phyloP scores from a whole-genome alignment of 768 basidiomycete genomes.

The Coprinellus aureogranulatus region DNA sequence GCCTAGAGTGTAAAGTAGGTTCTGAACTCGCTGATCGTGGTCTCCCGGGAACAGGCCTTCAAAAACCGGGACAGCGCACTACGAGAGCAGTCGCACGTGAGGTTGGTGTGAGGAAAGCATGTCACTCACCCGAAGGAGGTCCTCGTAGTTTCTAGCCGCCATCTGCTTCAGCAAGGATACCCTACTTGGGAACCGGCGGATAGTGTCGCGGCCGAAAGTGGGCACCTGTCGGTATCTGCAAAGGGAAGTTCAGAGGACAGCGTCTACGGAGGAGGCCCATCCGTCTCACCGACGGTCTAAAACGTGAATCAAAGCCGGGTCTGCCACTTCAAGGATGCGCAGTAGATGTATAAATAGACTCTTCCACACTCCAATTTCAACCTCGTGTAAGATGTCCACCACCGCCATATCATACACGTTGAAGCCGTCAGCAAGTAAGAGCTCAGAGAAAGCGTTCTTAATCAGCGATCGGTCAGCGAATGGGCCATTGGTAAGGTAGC shows the following conservation, averaged over 20 bases:
- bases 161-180: conserved; percentile 31
- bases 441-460: conserved; percentile 35
- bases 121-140: conserved; percentile 35
- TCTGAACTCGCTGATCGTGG: conserved; percentile 17
- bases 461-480: too few species aligned
- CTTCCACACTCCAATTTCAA: conserved; percentile 39
- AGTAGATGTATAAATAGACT: conserved; percentile 32
- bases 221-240: conserved; percentile 28
- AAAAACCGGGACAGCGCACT: conserved; percentile 37
- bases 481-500: too few species aligned
- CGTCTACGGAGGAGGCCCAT: too few species aligned
- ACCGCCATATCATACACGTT: conserved; percentile 27
- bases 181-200: conserved; percentile 28
- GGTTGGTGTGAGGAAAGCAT: too few species aligned
- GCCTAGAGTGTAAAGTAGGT: conserved; percentile 24
- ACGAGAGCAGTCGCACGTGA: too few species aligned
- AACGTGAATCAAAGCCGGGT: too few species aligned
- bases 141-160: conserved; percentile 38
- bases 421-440: conserved; percentile 16
- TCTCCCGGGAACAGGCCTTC: conserved; percentile 30
- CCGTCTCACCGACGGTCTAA: too few species aligned
- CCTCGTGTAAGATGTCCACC: conserved; percentile 37
- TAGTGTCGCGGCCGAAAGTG: conserved; percentile 30
- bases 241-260: neutral
- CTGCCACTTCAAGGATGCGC: conserved; percentile 25